Percentiles rank a stretch among this genome's conserved stretches.
phyloP scores from a whole-genome alignment of 192 early-diverging fungal species.

The Dissophora globulifera region DNA sequence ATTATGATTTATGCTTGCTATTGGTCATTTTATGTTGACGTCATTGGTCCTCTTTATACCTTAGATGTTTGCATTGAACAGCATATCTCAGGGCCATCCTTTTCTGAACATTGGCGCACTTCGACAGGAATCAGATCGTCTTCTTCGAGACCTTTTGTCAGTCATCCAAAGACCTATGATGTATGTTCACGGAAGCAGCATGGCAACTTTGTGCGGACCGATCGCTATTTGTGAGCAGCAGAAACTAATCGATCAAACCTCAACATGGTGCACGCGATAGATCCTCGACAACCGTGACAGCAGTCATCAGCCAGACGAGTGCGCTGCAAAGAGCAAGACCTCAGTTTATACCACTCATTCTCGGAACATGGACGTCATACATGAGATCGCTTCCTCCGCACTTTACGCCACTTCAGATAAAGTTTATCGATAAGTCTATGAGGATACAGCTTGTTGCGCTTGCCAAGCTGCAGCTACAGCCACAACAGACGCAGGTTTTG shows the following conservation, averaged over 20 bases:
- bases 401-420: constrained; percentile 22
- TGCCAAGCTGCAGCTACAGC: constrained; percentile 38
- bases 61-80: constrained; percentile 21
- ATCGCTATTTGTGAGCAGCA: too few relatives aligned
- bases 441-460: constrained; percentile 44
- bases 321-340: constrained; percentile 36
- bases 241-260: neutral
- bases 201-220: too few relatives aligned
- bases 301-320: constrained; percentile 45
- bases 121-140: constrained; percentile 33
- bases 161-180: constrained; percentile 23
- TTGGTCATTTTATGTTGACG: neutral
- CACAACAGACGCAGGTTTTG: constrained; percentile 25
- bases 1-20: too few relatives aligned
- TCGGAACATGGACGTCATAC: constrained; percentile 24
- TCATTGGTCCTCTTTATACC: neutral
- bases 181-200: constrained; percentile 29
- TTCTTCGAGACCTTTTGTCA: constrained; percentile 33
- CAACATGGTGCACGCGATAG: constrained; percentile 7
- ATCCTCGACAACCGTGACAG: constrained; percentile 41
- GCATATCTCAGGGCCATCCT: constrained; percentile 25
- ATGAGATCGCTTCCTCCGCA: constrained; percentile 27
- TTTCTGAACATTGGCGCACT: constrained; percentile 23
- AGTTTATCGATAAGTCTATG: constrained; percentile 41
- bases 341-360: constrained; percentile 46